Base-by-base conservation (phyloP, 768 basidiomycete genomes). In the Lactarius evosmus region DNA sequence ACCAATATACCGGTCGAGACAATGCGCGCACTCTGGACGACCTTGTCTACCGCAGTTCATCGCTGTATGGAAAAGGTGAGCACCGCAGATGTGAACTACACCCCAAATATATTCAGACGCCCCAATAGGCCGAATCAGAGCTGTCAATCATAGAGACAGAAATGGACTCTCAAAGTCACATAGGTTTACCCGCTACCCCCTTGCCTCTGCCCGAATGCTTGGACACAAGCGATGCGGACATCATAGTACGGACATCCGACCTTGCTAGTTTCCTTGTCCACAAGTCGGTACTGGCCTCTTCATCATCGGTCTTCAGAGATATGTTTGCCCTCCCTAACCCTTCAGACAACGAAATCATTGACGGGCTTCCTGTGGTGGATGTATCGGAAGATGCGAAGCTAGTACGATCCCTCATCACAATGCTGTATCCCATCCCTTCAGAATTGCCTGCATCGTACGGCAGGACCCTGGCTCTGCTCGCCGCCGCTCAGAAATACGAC, bases 301-400 rank as follows among this genome's bases (percentile, higher is more conserved):
- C 74, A 4, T 75, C 75, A 4, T 67, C 70, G 4, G 46, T 76
- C 49, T 77, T 75, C 63, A 61, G 52, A 19, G 70, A 70, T 58
- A 74, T 77, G 72, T 66, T 75, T 63, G 57, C 69, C 3, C 46
- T 69, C 27, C 71, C 71, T 16, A 59, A 63, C 29, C 34, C 72
- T 19, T 33, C 57, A 8, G 14, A 36, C 14, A 1, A 32, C 5
- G 60, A 22, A 8, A 22, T 9, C 0, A 9, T 53, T 2, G 32
- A 65, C 58, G 64, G 63, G 14, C 58, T 69, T 2, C 67, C 60
- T 12, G 58, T 68, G 7, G 57, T 69, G 29, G 54, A 22, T 19
- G 11, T 68, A 16, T 30, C 65, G 0, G 67, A 68, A 38, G 33
- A 58, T 1, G 65, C 60, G 2, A 49, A 44, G 12, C 17, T 66